Percentiles rank a stretch among this genome's conserved stretches.
phyloP scores from a whole-genome alignment of 2,329 filamentous ascomycete species.

The Cladosporium sp. region DNA sequence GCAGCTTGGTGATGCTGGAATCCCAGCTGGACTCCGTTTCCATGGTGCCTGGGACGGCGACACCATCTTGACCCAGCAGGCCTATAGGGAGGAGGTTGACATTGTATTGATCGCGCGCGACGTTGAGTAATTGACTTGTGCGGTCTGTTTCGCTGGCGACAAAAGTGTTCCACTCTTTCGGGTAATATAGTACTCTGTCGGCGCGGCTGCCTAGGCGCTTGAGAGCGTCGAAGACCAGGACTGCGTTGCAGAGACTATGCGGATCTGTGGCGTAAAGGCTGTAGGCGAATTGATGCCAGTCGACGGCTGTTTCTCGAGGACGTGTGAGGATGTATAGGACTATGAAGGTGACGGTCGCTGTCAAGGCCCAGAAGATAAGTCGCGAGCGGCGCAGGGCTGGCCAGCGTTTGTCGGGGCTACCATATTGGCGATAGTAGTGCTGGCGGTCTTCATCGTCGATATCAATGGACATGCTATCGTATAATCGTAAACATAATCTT shows the following conservation, averaged over 20 bases:
- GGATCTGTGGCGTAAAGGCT: slow-evolving; percentile 40
- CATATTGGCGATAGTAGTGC: slow-evolving; percentile 13
- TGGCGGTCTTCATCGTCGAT: slow-evolving; percentile 11
- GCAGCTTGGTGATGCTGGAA: slow-evolving; percentile 61
- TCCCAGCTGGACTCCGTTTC: slow-evolving; percentile 45
- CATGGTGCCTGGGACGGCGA: slow-evolving; percentile 17
- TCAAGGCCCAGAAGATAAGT: slow-evolving; percentile 2
- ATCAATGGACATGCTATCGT: slow-evolving; percentile 12
- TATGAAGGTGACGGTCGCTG: neutral
- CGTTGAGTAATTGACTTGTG: slow-evolving; percentile 38
- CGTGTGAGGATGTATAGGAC: slow-evolving; percentile 4
- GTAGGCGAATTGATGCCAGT: slow-evolving; percentile 40
- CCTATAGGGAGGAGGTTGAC: slow-evolving; percentile 44
- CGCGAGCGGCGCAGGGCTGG: slow-evolving; percentile 10
- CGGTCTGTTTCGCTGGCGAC: slow-evolving; percentile 14
- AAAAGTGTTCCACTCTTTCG: slow-evolving; percentile 32
- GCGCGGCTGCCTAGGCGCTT: slow-evolving; percentile 36
- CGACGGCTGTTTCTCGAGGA: slow-evolving; percentile 11
- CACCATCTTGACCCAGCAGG: slow-evolving; percentile 28
- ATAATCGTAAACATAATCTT: neutral
- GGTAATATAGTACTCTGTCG: slow-evolving; percentile 40
- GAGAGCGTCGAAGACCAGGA: slow-evolving; percentile 39
- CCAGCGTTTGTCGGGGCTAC: slow-evolving; percentile 9
- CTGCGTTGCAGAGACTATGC: slow-evolving; percentile 40
- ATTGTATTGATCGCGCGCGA: slow-evolving; percentile 45